These are phyloP conservation scores for Neofusicoccum ribis DNA, from an alignment of 2,329 filamentous ascomycete genomes.

Conservation along the genomic window DNA sequence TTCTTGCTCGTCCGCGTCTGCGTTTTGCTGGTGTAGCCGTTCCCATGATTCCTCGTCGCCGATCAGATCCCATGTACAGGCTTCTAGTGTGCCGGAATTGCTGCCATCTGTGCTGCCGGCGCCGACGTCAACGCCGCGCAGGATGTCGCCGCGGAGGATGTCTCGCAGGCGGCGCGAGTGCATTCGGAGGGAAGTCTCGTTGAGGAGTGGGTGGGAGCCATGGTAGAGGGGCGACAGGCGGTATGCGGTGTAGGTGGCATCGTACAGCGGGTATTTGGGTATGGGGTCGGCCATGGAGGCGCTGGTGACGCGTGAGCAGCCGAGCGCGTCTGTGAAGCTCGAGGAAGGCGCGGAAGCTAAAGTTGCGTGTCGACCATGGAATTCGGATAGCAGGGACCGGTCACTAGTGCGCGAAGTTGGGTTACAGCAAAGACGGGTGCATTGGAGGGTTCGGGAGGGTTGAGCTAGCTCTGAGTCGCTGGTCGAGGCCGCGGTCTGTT, in stretches of 20 bases:
- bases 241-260: constrained; percentile 56
- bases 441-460: background rate
- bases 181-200: constrained; percentile 40
- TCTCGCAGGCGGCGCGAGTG: constrained; percentile 52
- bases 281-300: constrained; percentile 33
- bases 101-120: constrained; percentile 41
- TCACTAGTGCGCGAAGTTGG: background rate
- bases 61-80: constrained; percentile 48
- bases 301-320: background rate
- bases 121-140: constrained; percentile 49
- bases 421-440: background rate
- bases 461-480: background rate
- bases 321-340: too few relatives aligned
- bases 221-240: constrained; percentile 57
- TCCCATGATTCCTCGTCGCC: constrained; percentile 44
- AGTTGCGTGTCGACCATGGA: too few relatives aligned
- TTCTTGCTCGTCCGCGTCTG: constrained; percentile 33
- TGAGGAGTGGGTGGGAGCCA: constrained; percentile 37
- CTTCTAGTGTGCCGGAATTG: constrained; percentile 48
- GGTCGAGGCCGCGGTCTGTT: constrained; percentile 4
- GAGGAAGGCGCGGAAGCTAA: too few relatives aligned
- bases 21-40: constrained; percentile 32
- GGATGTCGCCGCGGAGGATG: constrained; percentile 50
- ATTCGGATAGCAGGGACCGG: too few relatives aligned
- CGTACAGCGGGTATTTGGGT: constrained; percentile 48